phyloP scores from a whole-genome alignment of 805 yeast species.

The Zygoascus bituminiphila region DNA sequence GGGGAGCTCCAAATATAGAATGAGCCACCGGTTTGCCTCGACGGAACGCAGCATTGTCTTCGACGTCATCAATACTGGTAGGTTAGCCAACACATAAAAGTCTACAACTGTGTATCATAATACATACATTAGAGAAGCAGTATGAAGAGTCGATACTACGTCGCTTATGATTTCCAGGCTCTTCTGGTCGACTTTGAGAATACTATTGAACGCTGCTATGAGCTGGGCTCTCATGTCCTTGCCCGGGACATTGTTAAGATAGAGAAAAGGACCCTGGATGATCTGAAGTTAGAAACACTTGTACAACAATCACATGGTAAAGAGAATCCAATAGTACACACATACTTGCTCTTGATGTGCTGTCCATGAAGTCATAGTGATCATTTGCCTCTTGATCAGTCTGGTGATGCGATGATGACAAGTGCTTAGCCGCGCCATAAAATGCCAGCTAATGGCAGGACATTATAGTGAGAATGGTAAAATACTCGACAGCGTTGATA shows the following conservation, averaged over 20 bases:
- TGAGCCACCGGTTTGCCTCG: conserved; percentile 80
- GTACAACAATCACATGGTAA: not conserved
- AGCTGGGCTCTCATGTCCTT: conserved; percentile 46
- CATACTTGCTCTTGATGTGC: conserved; percentile 8
- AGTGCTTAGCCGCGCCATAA: too few relatives aligned
- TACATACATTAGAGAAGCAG: conserved; percentile 45
- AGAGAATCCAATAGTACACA: not conserved
- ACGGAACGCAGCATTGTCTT: conserved; percentile 63
- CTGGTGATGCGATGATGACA: too few relatives aligned
- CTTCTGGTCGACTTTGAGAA: conserved; percentile 37
- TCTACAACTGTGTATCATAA: not conserved
- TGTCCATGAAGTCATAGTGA: conserved; percentile 1
- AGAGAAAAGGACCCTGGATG: conserved; percentile 40
- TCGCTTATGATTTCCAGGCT: conserved; percentile 35
- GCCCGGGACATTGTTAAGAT: conserved; percentile 45
- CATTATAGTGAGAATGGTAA: too few relatives aligned
- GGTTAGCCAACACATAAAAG: conserved; percentile 16
- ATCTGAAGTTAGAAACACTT: conserved; percentile 18
- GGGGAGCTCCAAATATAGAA: conserved; percentile 63
- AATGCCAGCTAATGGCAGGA: too few relatives aligned
- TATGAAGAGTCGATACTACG: conserved; percentile 54
- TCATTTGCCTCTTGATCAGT: too few relatives aligned
- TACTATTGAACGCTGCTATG: conserved; percentile 46
- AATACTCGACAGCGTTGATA: too few relatives aligned
- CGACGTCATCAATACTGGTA: conserved; percentile 68